Evolutionary conservation across 164 flowering plant species (phyloP).

Genomic region (Stephania cephalantha): DNA sequence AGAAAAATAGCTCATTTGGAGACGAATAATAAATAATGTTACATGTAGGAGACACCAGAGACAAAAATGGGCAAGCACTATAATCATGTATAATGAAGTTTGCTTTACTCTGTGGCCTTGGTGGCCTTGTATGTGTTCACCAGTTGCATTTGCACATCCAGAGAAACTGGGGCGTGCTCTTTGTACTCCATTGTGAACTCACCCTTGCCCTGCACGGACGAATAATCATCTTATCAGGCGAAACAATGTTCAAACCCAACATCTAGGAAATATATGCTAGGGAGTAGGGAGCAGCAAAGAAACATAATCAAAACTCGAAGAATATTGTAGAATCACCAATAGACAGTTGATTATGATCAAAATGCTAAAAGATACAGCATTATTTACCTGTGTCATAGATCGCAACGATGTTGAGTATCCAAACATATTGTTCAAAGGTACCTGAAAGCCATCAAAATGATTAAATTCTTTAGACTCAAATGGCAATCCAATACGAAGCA

Average conservation of each 20-base stretch:
- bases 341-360: not conserved
- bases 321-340: not conserved
- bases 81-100: not conserved
- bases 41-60: not conserved
- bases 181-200: slow-evolving; percentile 98
- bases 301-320: not conserved
- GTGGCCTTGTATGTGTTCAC: slow-evolving; percentile 50
- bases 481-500: not conserved
- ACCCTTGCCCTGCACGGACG: slow-evolving; percentile 78
- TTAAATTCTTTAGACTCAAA: not conserved
- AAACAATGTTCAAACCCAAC: not conserved
- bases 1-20: not conserved
- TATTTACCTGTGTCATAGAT: slow-evolving; percentile 93
- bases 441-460: slow-evolving; percentile 41
- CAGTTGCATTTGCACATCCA: slow-evolving; percentile 82
- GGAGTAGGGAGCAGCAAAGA: not conserved
- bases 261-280: not conserved
- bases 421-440: slow-evolving; percentile 96
- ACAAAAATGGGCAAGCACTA: not conserved
- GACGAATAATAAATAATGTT: not conserved
- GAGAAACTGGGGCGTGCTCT: slow-evolving; percentile 76
- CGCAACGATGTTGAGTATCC: slow-evolving; percentile 96
- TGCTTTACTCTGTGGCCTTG: slow-evolving; percentile 18
- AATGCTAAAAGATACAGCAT: not conserved
- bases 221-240: not conserved